Evolutionary conservation across 495 filamentous ascomycete genomes (phyloP), one percentile per base, ranked within the genome.

Genomic region (Talaromyces adpressus): DNA sequence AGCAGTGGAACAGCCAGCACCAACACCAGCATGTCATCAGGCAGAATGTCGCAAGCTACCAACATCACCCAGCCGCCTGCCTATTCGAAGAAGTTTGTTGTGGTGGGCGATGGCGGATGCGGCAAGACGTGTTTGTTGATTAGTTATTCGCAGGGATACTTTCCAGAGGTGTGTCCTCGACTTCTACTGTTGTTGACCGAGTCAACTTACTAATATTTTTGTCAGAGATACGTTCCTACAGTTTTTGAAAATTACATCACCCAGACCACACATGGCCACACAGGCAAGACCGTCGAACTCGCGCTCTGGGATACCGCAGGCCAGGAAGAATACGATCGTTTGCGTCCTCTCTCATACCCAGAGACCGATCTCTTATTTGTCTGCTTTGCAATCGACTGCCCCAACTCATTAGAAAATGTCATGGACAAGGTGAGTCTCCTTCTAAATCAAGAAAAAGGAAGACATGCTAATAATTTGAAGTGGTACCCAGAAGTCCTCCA

Each of bases 211-310:
- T 30, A 22, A 36, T 22, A 11, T 32, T 30, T 6, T 5, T 39
- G 12, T 6, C 62, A 98, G 94, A 98, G 97, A 97, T 98, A 98
- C 71, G 93, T 98, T 57, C 94, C 94, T 2, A 98, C 94, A 0
- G 94, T 98, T 64, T 98, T 98, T 72, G 94, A 98, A 71, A 98
- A 98, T 79, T 98, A 98, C 82, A 98, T 98, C 77, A 96, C 94
- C 41, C 92, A 97, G 76, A 94, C 92, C 61, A 85, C 84, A 41
- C 95, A 98, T 72, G 85, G 87, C 68, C 80, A 85, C 9, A 90
- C 89, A 25, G 92, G 94, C 66, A 97, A 97, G 81, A 92, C 86
- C 39, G 91, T 98, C 59, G 94, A 98, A 78, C 83, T 98, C 51
- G 94, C 94, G 16, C 85, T 98, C 25, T 98, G 94, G 94, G 94